Base-by-base conservation (phyloP, 2,329 filamentous ascomycete species). In the Fusarium burgessii region DNA sequence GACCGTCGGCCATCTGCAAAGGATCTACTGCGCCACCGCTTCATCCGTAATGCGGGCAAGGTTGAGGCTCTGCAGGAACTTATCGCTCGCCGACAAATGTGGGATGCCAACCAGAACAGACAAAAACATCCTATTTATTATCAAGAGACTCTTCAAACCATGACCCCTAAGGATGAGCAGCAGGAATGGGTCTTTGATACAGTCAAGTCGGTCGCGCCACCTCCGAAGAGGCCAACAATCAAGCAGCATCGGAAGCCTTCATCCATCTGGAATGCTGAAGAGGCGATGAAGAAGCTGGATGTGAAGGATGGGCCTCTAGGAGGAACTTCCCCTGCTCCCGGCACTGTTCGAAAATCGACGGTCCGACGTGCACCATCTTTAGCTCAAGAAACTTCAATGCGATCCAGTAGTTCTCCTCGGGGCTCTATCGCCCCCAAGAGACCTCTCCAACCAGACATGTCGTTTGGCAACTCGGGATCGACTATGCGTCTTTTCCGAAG, bases 171-270 rank as follows among this genome's bases (percentile, higher is more conserved):
- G 72, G 85, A 89, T 40, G 91, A 94, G 8, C 86, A 93, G 18
- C 94, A 97, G 70, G 95, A 93, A 71, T 98, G 95, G 95, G 92
- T 97, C 4, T 98, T 98, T 78, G 95, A 98, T 77, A 98, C 95
- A 0, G 90, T 98, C 77, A 96, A 93, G 80, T 93, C 92, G 0
- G 84, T 91, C 35, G 86, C 75, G 2, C 80, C 78, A 6, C 80
- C 78, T 6, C 85, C 89, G 7, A 88, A 88, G 74, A 89, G 87
- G 41, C 81, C 84, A 17, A 84, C 83, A 0, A 82, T 85, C 58
- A 87, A 84, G 76, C 76, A 84, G 75, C 76, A 84, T 50, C 84
- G 88, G 57, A 88, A 89, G 64, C 84, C 88, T 7, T 90, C 88
- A 1, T 86, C 87, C 9, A 85, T 89, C 40, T 85, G 87, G 68